A percentile compares a stretch with the other conserved stretches of the same genome.
Evolutionary conservation across 2,329 filamentous ascomycete species (phyloP).

Genomic region (Alternaria sp.): DNA sequence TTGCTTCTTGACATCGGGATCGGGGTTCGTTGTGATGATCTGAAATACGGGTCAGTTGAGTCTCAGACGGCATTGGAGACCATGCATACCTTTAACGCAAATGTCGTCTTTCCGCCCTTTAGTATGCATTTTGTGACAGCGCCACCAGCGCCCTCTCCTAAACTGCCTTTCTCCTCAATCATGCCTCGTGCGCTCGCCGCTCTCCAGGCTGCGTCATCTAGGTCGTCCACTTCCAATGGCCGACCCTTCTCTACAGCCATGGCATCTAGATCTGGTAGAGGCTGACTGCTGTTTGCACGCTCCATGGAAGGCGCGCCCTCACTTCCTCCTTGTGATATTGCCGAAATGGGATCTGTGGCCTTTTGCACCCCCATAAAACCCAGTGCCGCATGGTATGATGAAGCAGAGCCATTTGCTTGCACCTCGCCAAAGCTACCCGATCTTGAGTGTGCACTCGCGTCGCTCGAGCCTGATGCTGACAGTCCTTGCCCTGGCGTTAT

Average conservation of each 20-base stretch:
- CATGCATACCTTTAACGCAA: constrained; percentile 82
- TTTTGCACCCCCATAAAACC: constrained; percentile 77
- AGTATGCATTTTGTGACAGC: constrained; percentile 91
- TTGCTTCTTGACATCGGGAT: constrained; percentile 97
- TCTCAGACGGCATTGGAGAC: not conserved
- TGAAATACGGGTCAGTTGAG: constrained; percentile 19
- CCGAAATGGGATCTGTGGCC: constrained; percentile 83
- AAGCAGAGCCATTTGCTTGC: constrained; percentile 82
- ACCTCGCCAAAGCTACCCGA: constrained; percentile 86
- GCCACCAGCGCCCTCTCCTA: constrained; percentile 94
- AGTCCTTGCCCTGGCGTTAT: constrained; percentile 55
- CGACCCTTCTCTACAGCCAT: constrained; percentile 81
- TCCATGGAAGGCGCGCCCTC: constrained; percentile 77
- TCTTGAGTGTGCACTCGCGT: constrained; percentile 80
- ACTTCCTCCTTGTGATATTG: constrained; percentile 77
- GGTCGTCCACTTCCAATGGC: constrained; percentile 86
- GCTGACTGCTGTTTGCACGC: constrained; percentile 78
- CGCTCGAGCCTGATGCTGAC: constrained; percentile 78
- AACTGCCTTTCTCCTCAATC: constrained; percentile 84
- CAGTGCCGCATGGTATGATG: constrained; percentile 76
- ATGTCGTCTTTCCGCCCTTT: constrained; percentile 90
- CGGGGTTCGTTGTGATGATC: constrained; percentile 98
- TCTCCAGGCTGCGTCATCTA: constrained; percentile 94
- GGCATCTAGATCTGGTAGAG: constrained; percentile 79
- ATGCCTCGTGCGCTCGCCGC: constrained; percentile 88